Evolutionary conservation across 2,329 filamentous ascomycete species (phyloP).

Genomic region (Ilyonectria destructans): DNA sequence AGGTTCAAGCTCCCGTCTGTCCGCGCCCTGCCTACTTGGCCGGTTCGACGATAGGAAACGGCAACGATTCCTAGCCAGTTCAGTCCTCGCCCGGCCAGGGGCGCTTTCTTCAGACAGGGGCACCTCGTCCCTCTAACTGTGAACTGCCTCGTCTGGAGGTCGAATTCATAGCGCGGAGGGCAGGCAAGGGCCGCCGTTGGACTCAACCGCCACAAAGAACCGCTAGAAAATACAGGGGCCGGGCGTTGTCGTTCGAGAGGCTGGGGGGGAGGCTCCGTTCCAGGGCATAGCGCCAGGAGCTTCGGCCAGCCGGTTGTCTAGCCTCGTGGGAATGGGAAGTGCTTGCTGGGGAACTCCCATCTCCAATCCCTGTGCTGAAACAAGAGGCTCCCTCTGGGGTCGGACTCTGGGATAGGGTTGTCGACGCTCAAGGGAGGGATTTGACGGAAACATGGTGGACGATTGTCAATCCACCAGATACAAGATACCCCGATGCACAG

Average conservation of each 20-base stretch:
- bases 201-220: slow-evolving; percentile 37
- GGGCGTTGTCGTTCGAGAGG: slow-evolving; percentile 38
- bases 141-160: slow-evolving; percentile 34
- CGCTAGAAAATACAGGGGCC: slow-evolving; percentile 38
- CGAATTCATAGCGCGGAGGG: slow-evolving; percentile 41
- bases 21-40: neutral
- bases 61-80: slow-evolving; percentile 14
- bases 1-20: neutral
- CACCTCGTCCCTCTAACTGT: slow-evolving; percentile 31
- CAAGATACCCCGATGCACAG: slow-evolving; percentile 5
- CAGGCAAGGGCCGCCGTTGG: slow-evolving; percentile 46
- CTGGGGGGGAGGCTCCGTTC: slow-evolving; percentile 25
- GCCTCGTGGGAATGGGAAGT: slow-evolving; percentile 31
- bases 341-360: slow-evolving; percentile 33
- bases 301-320: slow-evolving; percentile 32
- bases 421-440: slow-evolving; percentile 31
- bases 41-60: slow-evolving; percentile 17
- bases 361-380: slow-evolving; percentile 48
- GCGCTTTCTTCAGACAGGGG: neutral
- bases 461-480: slow-evolving; percentile 28
- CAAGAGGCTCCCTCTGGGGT: slow-evolving; percentile 46
- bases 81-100: slow-evolving; percentile 20
- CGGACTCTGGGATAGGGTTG: slow-evolving; percentile 36
- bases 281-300: slow-evolving; percentile 42
- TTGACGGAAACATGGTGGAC: slow-evolving; percentile 33